Evolutionary conservation across 257 asterid species (phyloP).

Genomic region (Gynochthodes officinalis): DNA sequence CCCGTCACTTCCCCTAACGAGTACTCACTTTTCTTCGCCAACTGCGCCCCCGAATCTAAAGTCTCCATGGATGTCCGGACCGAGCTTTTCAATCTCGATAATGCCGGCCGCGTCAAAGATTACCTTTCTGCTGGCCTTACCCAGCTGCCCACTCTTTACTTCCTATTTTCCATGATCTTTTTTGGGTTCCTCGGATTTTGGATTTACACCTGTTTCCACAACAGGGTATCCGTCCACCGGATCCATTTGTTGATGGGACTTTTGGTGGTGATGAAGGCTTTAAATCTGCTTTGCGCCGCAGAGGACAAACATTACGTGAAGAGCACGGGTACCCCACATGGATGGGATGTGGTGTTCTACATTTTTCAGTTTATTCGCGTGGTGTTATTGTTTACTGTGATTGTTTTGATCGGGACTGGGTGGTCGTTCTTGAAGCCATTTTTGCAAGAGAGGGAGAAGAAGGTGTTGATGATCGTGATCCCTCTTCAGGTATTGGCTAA

Average conservation of each 20-base stretch:
- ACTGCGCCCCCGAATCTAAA: constrained; percentile 80
- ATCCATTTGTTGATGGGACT: constrained; percentile 77
- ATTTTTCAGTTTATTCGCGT: constrained; percentile 87
- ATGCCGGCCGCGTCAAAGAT: constrained; percentile 61
- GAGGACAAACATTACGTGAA: constrained; percentile 96
- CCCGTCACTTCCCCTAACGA: constrained; percentile 81
- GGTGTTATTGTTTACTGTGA: constrained; percentile 77
- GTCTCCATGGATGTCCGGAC: constrained; percentile 85
- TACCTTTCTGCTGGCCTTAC: constrained; percentile 82
- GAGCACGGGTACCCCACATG: constrained; percentile 94
- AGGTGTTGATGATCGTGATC: constrained; percentile 95
- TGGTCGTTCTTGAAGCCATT: constrained; percentile 94
- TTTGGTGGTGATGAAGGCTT: constrained; percentile 73
- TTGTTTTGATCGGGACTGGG: constrained; percentile 82
- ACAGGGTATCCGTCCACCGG: constrained; percentile 72
- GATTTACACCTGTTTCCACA: constrained; percentile 48
- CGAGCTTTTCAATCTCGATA: constrained; percentile 78
- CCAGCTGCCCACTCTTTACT: constrained; percentile 71
- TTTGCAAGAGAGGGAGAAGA: constrained; percentile 91
- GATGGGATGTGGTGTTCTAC: constrained; percentile 97
- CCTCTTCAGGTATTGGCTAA: constrained; percentile 93
- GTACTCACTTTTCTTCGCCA: constrained; percentile 84
- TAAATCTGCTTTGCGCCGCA: constrained; percentile 82
- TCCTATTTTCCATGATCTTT: constrained; percentile 54
- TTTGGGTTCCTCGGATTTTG: constrained; percentile 61